Percentiles rank a stretch among this genome's conserved stretches.
Conservation (phyloP, 2,329 filamentous ascomycete species). For the Diaporthe aspalathi region DNA sequence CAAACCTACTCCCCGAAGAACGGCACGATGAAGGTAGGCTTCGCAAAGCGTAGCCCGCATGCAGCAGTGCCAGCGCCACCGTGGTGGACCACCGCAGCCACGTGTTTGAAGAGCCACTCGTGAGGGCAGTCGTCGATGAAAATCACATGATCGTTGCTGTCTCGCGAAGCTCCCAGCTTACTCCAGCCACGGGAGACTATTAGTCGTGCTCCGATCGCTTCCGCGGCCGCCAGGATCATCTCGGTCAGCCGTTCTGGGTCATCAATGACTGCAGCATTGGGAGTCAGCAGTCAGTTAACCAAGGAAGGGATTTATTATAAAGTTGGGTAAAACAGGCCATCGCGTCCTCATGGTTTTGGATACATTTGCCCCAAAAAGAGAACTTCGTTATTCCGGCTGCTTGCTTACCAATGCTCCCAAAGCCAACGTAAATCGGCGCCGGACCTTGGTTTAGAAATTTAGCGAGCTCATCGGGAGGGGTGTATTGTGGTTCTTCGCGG, state of each 20-base stretch:
- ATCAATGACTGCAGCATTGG: no score
- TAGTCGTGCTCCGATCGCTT: slow-evolving; percentile 67
- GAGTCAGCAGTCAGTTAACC: no score
- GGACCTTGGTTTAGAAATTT: slow-evolving; percentile 64
- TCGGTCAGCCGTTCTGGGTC: slow-evolving; percentile 67
- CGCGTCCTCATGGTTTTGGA: no score
- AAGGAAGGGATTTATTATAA: no score
- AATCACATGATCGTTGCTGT: slow-evolving; percentile 54
- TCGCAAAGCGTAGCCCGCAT: background rate
- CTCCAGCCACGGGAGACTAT: slow-evolving; percentile 75
- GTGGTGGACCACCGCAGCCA: slow-evolving; percentile 71
- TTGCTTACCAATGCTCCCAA: slow-evolving; percentile 75
- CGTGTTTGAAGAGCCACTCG: slow-evolving; percentile 73
- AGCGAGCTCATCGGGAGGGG: slow-evolving; percentile 63
- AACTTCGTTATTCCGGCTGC: no score
- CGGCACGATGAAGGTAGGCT: background rate
- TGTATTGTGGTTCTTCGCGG: slow-evolving; percentile 64
- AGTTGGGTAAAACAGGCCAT: no score
- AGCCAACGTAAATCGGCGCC: slow-evolving; percentile 74
- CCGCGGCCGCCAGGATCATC: slow-evolving; percentile 69
- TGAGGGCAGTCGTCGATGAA: slow-evolving; percentile 75
- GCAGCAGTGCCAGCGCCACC: slow-evolving; percentile 65
- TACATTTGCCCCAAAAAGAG: no score
- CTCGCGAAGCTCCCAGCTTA: slow-evolving; percentile 59
- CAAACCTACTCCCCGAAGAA: background rate